Conservation (phyloP, 2,329 filamentous ascomycete species). For the Fusarium sp. region DNA sequence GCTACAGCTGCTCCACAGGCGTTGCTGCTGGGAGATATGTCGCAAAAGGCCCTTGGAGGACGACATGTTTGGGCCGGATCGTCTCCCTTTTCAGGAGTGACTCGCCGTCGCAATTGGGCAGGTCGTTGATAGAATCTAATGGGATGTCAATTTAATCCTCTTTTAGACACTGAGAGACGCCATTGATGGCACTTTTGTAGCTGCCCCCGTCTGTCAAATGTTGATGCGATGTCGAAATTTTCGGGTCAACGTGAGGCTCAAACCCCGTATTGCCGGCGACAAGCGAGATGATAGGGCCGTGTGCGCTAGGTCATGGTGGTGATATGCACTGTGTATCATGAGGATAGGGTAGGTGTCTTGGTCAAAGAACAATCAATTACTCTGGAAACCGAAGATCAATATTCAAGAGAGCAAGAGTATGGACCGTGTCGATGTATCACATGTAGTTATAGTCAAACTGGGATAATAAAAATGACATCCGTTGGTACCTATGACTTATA, state of each 20-base stretch:
- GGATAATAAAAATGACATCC: neutral
- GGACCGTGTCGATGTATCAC: no score
- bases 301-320: conserved; percentile 32
- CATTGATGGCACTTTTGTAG: conserved; percentile 50
- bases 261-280: conserved; percentile 43
- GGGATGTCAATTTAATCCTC: conserved; percentile 28
- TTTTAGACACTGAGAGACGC: conserved; percentile 35
- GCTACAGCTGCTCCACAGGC: conserved; percentile 45
- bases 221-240: conserved; percentile 42
- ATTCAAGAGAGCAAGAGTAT: no score
- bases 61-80: conserved; percentile 45
- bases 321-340: conserved; percentile 37
- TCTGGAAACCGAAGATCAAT: no score
- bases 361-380: no score
- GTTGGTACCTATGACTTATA: conserved; percentile 23
- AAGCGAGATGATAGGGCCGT: conserved; percentile 46
- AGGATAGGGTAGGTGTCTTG: conserved; percentile 13
- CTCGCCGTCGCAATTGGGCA: conserved; percentile 46
- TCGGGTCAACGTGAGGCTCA: conserved; percentile 37
- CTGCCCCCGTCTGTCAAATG: conserved; percentile 26
- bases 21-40: conserved; percentile 46
- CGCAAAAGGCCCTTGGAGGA: conserved; percentile 49
- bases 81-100: conserved; percentile 34
- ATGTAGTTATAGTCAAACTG: no score
- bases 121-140: conserved; percentile 36